Evolutionary conservation across 2,329 filamentous ascomycete species (phyloP).

Genomic region (Stagonosporopsis rhizophila): DNA sequence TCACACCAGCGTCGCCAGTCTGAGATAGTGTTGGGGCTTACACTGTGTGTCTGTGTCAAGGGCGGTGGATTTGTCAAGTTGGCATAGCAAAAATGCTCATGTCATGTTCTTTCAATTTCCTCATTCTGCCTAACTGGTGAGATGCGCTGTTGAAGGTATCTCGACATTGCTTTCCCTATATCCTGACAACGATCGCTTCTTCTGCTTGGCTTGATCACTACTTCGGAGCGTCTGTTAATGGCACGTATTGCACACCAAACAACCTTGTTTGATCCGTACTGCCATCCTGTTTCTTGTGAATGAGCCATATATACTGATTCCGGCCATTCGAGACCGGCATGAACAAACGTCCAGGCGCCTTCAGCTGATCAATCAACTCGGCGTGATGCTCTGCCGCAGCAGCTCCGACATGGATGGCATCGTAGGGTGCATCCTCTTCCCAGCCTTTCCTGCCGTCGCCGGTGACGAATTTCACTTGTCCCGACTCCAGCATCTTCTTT

Average conservation of each 20-base stretch:
- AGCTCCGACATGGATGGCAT: slow-evolving; percentile 95
- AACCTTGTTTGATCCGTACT: slow-evolving; percentile 61
- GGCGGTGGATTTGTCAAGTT: neutral
- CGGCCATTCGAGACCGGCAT: slow-evolving; percentile 70
- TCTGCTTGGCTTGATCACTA: neutral
- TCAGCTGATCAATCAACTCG: slow-evolving; percentile 77
- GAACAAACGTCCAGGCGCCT: slow-evolving; percentile 79
- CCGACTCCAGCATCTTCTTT: slow-evolving; percentile 66
- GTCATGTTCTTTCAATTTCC: no score
- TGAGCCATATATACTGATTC: slow-evolving; percentile 73
- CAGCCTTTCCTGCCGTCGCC: slow-evolving; percentile 68
- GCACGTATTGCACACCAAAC: slow-evolving; percentile 79
- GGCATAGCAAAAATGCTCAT: no score
- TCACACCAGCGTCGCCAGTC: neutral
- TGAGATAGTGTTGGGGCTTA: neutral
- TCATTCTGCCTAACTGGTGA: slow-evolving; percentile 6
- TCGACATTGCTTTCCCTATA: neutral
- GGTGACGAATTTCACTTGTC: slow-evolving; percentile 72
- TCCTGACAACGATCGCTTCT: neutral
- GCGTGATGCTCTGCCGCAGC: slow-evolving; percentile 77
- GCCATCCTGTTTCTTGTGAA: slow-evolving; percentile 75
- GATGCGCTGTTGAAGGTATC: slow-evolving; percentile 8
- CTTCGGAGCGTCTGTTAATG: slow-evolving; percentile 72
- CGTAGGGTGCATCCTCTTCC: slow-evolving; percentile 67
- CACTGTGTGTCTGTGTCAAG: neutral